phyloP scores from a whole-genome alignment of 2,329 filamentous ascomycete genomes.

The Camillea tinctor region DNA sequence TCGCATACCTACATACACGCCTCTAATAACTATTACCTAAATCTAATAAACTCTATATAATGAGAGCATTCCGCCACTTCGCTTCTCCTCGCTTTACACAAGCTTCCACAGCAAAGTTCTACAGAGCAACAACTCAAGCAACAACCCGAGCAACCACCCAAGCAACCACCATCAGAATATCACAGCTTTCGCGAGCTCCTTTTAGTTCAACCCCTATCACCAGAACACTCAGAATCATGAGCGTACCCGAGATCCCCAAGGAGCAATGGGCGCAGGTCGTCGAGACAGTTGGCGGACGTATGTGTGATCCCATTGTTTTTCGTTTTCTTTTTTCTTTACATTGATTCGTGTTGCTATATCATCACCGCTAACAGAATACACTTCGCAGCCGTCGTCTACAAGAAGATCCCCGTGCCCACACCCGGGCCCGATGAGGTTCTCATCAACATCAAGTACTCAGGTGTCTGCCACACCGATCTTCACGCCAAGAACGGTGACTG shows the following conservation, averaged over 20 bases:
- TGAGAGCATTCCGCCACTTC: neutral
- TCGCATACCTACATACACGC: no score
- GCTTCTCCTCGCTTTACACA: neutral
- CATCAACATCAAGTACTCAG: conserved; percentile 85
- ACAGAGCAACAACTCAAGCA: neutral
- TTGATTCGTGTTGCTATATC: neutral
- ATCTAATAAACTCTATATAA: neutral
- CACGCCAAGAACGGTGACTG: conserved; percentile 85
- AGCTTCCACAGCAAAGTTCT: neutral
- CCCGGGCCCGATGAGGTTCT: conserved; percentile 89
- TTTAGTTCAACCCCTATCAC: conserved; percentile 4
- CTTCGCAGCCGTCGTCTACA: conserved; percentile 63
- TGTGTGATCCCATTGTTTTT: conserved; percentile 37
- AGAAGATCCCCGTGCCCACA: conserved; percentile 76
- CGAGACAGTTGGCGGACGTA: conserved; percentile 74
- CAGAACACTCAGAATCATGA: conserved; percentile 34
- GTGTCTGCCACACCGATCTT: conserved; percentile 86
- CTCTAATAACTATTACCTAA: no score
- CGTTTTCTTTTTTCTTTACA: neutral
- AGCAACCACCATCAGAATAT: neutral
- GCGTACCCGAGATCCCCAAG: conserved; percentile 60
- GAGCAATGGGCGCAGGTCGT: conserved; percentile 92
- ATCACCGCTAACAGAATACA: conserved; percentile 8
- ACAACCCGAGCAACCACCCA: neutral
- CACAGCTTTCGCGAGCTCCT: neutral